Base-by-base conservation (phyloP, 2,329 filamentous ascomycete genomes). In the Elsinoe perseae region DNA sequence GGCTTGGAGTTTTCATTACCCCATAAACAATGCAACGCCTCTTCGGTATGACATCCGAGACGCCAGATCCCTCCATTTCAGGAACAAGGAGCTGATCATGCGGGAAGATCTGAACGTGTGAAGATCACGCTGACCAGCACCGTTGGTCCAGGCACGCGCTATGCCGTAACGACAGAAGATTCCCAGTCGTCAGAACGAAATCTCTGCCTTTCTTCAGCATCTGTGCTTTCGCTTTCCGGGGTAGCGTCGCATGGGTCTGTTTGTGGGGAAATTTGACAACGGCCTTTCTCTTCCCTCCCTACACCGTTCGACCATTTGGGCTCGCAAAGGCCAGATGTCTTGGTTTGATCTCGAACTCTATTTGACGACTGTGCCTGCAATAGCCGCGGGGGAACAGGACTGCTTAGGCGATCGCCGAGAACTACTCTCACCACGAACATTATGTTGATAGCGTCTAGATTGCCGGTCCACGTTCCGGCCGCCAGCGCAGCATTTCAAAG, bases 241-340 rank as follows among this genome's bases (percentile, higher is more conserved):
- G 48, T 52, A 52, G 48, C 30, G 48, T 10, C 40, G 8, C 18
- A n/a, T 9, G 44, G 25, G 16, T 30, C 25, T 30, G 44, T 50
- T 50, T 50, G 44, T 50, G 44, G 44, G 44, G 44, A 50, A 50
- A 50, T 50, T 44, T 50, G 44, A 50, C 44, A 30, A 23, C 44
- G 25, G 44, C 44, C 14, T 20, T n/a, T 20, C 23, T 34, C 44
- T 50, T 14, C 12, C 18, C 28, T 30, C 28, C n/a, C 25, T 50
- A n/a, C 44, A 50, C 23, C 44, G 44, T 50, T 50, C 21, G 21
- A 16, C 44, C 32, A 4, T 36, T 50, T 20, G 1, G 28, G n/a
- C 44, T 50, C 44, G 23, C 44, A 52, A 5, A 23, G 48, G 48
- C 30, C 48, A 52, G 48, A 34, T 52, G 48, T 52, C 28, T 36